phyloP scores from a whole-genome alignment of 495 filamentous ascomycete species.

The Xylaria flabelliformis region DNA sequence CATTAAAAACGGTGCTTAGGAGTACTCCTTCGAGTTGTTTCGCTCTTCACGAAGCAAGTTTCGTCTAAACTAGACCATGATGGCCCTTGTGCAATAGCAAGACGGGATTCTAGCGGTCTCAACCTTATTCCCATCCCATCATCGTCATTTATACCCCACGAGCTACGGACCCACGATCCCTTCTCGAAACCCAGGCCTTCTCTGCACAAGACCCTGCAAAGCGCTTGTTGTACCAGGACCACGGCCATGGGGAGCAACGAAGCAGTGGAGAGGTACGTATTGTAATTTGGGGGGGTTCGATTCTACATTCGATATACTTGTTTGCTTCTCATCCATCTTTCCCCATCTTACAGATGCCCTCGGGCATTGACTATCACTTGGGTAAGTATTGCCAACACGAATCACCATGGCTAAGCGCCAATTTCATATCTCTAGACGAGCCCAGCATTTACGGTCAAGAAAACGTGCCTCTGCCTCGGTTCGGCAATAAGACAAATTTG shows the following conservation, averaged over 20 bases:
- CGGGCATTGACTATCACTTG: background rate
- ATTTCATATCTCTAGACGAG: background rate
- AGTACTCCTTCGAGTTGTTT: background rate
- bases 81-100: background rate
- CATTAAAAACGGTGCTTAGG: background rate
- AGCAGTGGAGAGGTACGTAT: background rate
- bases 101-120: background rate
- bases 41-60: background rate
- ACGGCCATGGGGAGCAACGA: constrained; percentile 16
- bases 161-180: constrained; percentile 4
- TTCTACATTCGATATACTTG: background rate
- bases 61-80: background rate
- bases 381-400: background rate
- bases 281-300: background rate
- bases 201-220: constrained; percentile 1
- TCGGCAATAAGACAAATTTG: constrained; percentile 1
- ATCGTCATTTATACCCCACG: constrained; percentile 17
- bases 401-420: background rate
- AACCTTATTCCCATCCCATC: background rate
- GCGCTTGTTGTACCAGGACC: constrained; percentile 21
- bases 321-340: background rate
- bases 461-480: background rate
- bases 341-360: background rate
- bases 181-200: background rate
- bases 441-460: background rate